Base-by-base conservation (phyloP, 768 basidiomycete genomes). In the Mycena pura region DNA sequence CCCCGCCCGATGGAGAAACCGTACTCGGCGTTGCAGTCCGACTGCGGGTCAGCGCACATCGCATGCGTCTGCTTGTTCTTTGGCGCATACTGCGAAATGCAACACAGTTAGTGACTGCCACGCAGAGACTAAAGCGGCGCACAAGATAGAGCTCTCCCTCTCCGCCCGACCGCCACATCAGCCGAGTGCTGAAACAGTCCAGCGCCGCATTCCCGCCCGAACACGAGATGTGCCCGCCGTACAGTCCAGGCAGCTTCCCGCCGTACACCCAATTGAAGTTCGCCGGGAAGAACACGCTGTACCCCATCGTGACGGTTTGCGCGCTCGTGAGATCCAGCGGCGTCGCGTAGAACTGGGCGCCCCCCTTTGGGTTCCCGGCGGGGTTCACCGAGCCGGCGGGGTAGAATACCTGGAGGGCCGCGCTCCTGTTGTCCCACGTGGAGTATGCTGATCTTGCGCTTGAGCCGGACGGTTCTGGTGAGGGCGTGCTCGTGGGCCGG, bases 181-280 rank as follows among this genome's bases (percentile, higher is more conserved):
- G 57, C 25, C 94, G 76, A 6, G 93, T 94, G 69, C 90, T 92
- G 70, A 92, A 96, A 68, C 94, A 96, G 41, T 82, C 79, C 32
- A 77, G 63, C 7, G 92, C 93, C n/a, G 81, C 80, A 65, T 86
- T 78, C 1, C 92, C 92, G 6, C 92, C 92, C 19, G 90, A 91
- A 70, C 91, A 93, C 19, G 78, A 82, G 4, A 70, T 76, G 63
- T 83, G 86, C 0, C 90, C 90, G 0, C 89, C 90, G 67, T 87
- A 93, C 5, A 95, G 63, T 0, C 94, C 95, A 0, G 94, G 92
- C 6, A 96, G 72, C 74, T 97, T 96, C 7, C 95, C 95, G 5
- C 84, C 94, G 52, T 84, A 79, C 17, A 93, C 92, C 80, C 86
- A 96, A 51, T 89, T 80, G 64, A 93, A 96, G 61, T 86, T 83